Evolutionary conservation across 345 rosid genomes (phyloP), one percentile per base, ranked within the genome.

Genomic region (Turritis glabra): DNA sequence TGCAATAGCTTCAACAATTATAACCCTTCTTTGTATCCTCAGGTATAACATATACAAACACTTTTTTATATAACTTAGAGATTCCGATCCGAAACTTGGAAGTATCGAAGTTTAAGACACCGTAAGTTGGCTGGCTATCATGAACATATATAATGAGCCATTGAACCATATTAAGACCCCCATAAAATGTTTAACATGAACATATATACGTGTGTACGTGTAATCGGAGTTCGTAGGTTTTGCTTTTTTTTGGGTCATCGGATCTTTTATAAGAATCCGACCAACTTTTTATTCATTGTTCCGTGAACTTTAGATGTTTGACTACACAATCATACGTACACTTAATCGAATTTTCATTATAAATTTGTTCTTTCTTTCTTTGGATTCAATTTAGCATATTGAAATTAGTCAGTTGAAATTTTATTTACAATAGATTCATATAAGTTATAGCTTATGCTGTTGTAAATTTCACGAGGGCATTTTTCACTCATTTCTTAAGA

Each of bases 11-110:
- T 55, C 41, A 70, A 74, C 60, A 69, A 15, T 72, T 84, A 67
- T 22, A 70, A 64, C 56, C 86, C 89, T 29, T 77, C 87, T 14
- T 77, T 80, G 58, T 82, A 77, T 63, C 76, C 71, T 74, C 96
- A 89, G 93, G 97, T 91, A n/a, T n/a, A 77, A 44, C 55, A 3
- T 15, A 23, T 61, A 60, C 7, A 60, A 23, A 22, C 50, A 14
- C 21, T 38, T 14, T 18, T 23, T 23, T 14, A 38, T 40, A 38
- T 38, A 40, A 3, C 41, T 7, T 3, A 38, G 17, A 37, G 48
- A 37, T 60, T 44, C 5, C 4, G 30, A 60, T 37, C 7, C 23
- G 9, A 43, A 14, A 38, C 6, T 4, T 11, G 13, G 5, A 41
- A 41, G 18, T 15, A 5, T 41, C 17, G 0, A 41, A 41, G 8